Base-by-base conservation (phyloP, 768 basidiomycete species). In the Asterophora lycoperdoides region DNA sequence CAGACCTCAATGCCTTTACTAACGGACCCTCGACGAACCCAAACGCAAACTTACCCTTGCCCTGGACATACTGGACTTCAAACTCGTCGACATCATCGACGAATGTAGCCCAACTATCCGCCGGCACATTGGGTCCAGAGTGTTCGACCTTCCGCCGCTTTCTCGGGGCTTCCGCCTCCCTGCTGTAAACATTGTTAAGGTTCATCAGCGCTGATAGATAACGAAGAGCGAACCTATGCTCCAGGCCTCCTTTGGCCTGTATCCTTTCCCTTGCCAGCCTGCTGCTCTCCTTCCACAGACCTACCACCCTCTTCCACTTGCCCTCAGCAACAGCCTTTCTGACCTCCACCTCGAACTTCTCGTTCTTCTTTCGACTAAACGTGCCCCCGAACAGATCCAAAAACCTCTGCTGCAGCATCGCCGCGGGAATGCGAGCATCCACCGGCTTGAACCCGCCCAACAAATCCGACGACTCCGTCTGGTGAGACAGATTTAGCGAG, bases 361-460 rank as follows among this genome's bases (percentile, higher is more conserved):
- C 80, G 59, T 98, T 98, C 72, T 87, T 90, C 69, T 81, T 82
- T 58, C 88, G 74, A 67, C 93, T 95, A 61, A 98, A 97, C 0
- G 92, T 94, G 11, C 74, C 72, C 2, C 83, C 81, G 64, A 98
- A 97, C 35, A 97, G 68, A 44, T 82, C 82, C 54, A 86, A 66
- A 71, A 94, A 98, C 19, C 75, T 73, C 47, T 78, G 73, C 53
- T 93, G 84, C 35, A 96, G 65, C 23, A 70, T 72, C 7, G 78
- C 76, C 0, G 83, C 93, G 9, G 91, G 84, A 0, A 92, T 67
- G 10, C 87, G 81, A 5, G 92, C 81, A 63, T 98, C 92, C 6
- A 98, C 73, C n/a, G 96, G 96, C 63, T 93, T 94, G 66, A 95
- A 93, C 0, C 94, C 94, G 32, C 96, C 96, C 4, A 99, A 72